phyloP scores from a whole-genome alignment of 768 basidiomycete species.

The Boletus fagicola region DNA sequence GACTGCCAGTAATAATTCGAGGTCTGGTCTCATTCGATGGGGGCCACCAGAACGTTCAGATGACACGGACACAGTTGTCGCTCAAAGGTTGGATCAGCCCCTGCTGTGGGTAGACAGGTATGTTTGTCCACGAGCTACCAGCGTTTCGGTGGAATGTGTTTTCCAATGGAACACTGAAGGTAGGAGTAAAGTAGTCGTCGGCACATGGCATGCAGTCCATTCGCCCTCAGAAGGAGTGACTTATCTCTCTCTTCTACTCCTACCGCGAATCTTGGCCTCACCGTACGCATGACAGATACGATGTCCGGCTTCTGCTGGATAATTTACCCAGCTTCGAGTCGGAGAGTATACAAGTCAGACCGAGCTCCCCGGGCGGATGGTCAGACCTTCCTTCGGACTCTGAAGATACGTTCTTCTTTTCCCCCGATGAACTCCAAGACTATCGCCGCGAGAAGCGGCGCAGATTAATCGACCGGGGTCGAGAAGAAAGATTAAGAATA shows the following conservation, averaged over 20 bases:
- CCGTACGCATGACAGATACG: conserved; percentile 54
- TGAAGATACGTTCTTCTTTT: conserved; percentile 83
- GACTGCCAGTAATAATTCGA: conserved; percentile 11
- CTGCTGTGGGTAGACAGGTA: conserved; percentile 83
- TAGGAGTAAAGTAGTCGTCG: conserved; percentile 9
- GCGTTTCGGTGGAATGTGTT: conserved; percentile 2
- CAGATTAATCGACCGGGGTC: conserved; percentile 51
- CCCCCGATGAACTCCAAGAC: conserved; percentile 62
- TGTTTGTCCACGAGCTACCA: conserved; percentile 36
- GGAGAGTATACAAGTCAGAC: conserved; percentile 3
- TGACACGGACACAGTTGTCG: conserved; percentile 2
- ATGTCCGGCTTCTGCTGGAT: conserved; percentile 73
- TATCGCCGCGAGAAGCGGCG: conserved; percentile 68
- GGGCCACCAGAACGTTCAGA: conserved; percentile 15
- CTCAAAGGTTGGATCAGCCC: neutral
- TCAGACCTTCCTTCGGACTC: conserved; percentile 81
- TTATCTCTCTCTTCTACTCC: conserved; percentile 19
- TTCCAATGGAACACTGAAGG: conserved; percentile 5
- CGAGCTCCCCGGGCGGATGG: conserved; percentile 65
- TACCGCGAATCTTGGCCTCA: conserved; percentile 19
- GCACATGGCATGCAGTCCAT: conserved; percentile 4
- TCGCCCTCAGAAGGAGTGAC: conserved; percentile 4
- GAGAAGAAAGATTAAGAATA: conserved; percentile 67
- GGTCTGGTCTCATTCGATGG: conserved; percentile 39
- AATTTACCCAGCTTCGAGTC: conserved; percentile 32